Conservation (phyloP, 306 rosid genomes). For the Crotalaria pallida region DNA sequence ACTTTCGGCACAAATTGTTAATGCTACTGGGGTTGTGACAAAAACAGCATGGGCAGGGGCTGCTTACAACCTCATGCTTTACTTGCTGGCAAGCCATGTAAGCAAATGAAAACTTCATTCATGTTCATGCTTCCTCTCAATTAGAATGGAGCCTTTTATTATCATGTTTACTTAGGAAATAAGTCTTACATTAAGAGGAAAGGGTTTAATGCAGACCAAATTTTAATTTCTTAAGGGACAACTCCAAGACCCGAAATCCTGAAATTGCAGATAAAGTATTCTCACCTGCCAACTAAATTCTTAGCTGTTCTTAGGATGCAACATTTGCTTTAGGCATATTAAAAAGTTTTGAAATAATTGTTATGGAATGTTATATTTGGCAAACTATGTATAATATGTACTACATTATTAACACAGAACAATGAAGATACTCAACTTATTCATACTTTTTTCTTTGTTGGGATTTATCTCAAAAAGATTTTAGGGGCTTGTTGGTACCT, state of each 20-base stretch:
- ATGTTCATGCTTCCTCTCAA: slow-evolving; percentile 7
- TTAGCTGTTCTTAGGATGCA: neutral
- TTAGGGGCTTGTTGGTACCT: slow-evolving; percentile 96
- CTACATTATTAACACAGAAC: neutral
- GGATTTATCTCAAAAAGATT: slow-evolving; percentile 43
- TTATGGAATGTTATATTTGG: neutral
- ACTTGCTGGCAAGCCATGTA: slow-evolving; percentile 98
- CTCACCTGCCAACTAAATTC: neutral
- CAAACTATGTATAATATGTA: neutral
- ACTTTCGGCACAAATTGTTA: slow-evolving; percentile 77
- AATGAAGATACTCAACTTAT: neutral
- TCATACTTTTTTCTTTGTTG: neutral
- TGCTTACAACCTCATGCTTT: slow-evolving; percentile 87
- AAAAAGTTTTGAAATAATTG: neutral
- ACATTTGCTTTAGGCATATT: neutral
- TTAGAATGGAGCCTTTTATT: neutral
- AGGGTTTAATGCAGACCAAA: neutral
- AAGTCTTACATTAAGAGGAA: neutral
- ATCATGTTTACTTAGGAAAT: neutral
- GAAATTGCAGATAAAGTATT: too few relatives aligned
- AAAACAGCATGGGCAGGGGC: slow-evolving; percentile 99
- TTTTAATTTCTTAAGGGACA: neutral
- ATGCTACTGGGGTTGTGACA: slow-evolving; percentile 82
- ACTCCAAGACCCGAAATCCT: neutral
- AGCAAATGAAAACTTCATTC: slow-evolving; percentile 27